Base-by-base conservation (phyloP, 2,329 filamentous ascomycete species). In the Fusarium burgessii region DNA sequence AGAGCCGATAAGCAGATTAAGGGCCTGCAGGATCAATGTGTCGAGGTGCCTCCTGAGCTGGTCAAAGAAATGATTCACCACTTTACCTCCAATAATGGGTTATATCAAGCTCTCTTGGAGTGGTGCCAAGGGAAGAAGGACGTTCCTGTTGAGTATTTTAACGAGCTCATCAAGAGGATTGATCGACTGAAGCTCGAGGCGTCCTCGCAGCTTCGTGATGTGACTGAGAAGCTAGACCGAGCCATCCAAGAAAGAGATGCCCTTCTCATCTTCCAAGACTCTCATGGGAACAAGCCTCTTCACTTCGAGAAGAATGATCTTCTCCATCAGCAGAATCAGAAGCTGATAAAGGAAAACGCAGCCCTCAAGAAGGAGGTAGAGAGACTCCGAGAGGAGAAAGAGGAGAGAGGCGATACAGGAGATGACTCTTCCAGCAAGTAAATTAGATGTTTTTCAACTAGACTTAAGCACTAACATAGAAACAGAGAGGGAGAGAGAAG, bases 101-200 rank as follows among this genome's bases (percentile, higher is more conserved):
- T 71, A 11, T 18, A 52, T 12, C 27, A 68, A 5, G 55, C 62
- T n/a, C 47, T 75, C 18, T 38, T 43, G 36, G 66, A 74, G 29
- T 69, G 58, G 57, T 70, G 55, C 29, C 7, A 20, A 18, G 45
- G 38, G n/a, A 45, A 59, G 29, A 17, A 36, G 2, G 6, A 20
- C 7, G 54, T 75, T 7, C 66, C 62, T 11, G 32, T 71, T 17
- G 58, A 66, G 36, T 38, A 66, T 33, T 68, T 58, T 47, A 72
- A 62, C 20, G 52, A 68, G 33, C 17, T 72, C 7, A 12, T 68
- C 14, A 52, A 42, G 17, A 45, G 42, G 27, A 33, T 58, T 11
- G 57, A 75, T 33, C 62, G 68, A 9, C 33, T 75, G 29, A 64
- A 60, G 42, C 49, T 70, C 15, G 56, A 71, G 32, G 52, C 65